A percentile compares a stretch with the other conserved stretches of the same genome.
Evolutionary conservation across 192 early-diverging fungal genomes (phyloP).

Genomic region (Cladochytrium replicatum): DNA sequence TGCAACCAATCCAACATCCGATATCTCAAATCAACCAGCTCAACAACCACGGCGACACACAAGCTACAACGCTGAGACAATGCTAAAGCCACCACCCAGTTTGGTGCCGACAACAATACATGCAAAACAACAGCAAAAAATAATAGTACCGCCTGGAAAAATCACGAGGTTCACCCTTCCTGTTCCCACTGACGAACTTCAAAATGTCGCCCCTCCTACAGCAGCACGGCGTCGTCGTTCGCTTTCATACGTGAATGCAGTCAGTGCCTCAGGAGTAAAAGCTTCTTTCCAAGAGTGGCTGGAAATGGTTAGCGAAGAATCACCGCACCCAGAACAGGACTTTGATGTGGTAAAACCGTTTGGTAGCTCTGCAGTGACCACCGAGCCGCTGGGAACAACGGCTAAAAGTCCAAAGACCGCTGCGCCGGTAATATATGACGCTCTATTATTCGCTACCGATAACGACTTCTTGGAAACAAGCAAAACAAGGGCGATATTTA

Average conservation of each 20-base stretch:
- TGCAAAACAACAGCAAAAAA: too few relatives aligned
- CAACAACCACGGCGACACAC: background rate
- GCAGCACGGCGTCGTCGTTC: conserved; percentile 21
- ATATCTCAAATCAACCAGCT: conserved; percentile 6
- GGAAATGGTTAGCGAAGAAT: conserved; percentile 19
- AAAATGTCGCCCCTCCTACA: conserved; percentile 17
- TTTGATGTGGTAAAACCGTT: conserved; percentile 30
- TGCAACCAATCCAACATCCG: background rate
- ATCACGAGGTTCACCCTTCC: conserved; percentile 33
- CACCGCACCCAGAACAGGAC: conserved; percentile 5
- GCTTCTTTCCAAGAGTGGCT: conserved; percentile 38
- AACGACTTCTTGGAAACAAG: conserved; percentile 50
- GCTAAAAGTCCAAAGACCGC: background rate
- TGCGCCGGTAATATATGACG: conserved; percentile 44
- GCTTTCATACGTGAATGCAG: conserved; percentile 33
- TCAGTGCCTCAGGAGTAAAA: conserved; percentile 24
- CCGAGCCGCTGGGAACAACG: too few relatives aligned
- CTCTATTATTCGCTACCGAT: conserved; percentile 48
- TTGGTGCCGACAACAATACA: too few relatives aligned
- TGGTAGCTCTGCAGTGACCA: too few relatives aligned
- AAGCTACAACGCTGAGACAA: too few relatives aligned
- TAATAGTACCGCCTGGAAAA: conserved; percentile 23
- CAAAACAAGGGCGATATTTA: conserved; percentile 37
- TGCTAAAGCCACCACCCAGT: too few relatives aligned
- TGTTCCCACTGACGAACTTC: conserved; percentile 13